Conservation (phyloP, 23 red algal species). For the Gracilariopsis chorda region DNA sequence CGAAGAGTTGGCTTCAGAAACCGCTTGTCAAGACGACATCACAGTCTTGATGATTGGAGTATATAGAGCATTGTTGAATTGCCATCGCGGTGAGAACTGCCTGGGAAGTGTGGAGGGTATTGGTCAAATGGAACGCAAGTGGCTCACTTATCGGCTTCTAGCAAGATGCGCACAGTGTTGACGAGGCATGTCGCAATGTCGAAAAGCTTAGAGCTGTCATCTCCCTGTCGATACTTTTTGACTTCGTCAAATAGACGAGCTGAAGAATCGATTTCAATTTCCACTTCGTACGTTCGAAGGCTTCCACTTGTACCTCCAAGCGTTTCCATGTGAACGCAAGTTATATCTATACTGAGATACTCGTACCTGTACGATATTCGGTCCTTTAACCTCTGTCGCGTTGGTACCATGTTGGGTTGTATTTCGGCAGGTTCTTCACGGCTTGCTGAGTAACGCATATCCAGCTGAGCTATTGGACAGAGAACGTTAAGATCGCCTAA, state of each 20-base stretch:
- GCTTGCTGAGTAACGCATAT: constrained; percentile 73
- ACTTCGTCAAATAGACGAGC: constrained; percentile 48
- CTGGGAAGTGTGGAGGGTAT: too few relatives aligned
- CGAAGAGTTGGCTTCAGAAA: neutral
- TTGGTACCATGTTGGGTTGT: neutral
- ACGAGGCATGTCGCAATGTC: constrained; percentile 51
- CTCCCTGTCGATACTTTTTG: constrained; percentile 11
- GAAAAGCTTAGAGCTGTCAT: constrained; percentile 40
- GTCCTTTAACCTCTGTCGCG: constrained; percentile 54
- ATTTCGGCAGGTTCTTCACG: constrained; percentile 44
- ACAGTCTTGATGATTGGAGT: neutral
- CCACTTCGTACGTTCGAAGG: constrained; percentile 54
- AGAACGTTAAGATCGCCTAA: constrained; percentile 67
- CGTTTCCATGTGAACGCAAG: constrained; percentile 39
- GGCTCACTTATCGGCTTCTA: constrained; percentile 6
- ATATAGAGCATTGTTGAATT: too few relatives aligned
- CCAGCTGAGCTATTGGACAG: constrained; percentile 45
- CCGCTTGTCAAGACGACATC: neutral
- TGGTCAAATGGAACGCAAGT: too few relatives aligned
- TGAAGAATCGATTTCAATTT: constrained; percentile 65
- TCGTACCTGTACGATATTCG: constrained; percentile 80
- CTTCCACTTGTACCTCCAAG: neutral
- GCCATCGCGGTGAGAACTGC: too few relatives aligned
- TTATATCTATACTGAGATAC: constrained; percentile 75
- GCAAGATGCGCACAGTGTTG: constrained; percentile 47